These are phyloP conservation scores for Sambucus nigra DNA, from an alignment of 129 eudicot species.

Conservation along the genomic window DNA sequence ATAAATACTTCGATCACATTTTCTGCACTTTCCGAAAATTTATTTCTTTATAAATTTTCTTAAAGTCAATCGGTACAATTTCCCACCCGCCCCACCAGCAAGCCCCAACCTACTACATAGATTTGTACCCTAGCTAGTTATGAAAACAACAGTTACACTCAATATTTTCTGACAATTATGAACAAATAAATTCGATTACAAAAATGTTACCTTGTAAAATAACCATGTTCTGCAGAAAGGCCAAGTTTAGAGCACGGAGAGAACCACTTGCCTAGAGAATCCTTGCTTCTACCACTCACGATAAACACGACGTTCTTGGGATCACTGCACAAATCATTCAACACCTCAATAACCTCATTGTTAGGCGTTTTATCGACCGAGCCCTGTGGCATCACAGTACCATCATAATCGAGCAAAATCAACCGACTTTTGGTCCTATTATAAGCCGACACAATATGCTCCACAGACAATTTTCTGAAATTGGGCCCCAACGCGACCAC, in stretches of 20 bases:
- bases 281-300: conserved; percentile 86
- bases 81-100: too few relatives aligned
- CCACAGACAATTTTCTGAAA: conserved; percentile 70
- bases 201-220: conserved; percentile 46
- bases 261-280: conserved; percentile 58
- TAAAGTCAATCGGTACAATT: too few relatives aligned
- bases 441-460: conserved; percentile 60
- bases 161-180: neutral
- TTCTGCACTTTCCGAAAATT: too few relatives aligned
- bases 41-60: too few relatives aligned
- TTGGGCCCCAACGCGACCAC: conserved; percentile 71
- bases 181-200: neutral
- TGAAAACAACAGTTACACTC: too few relatives aligned
- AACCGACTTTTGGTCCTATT: conserved; percentile 44
- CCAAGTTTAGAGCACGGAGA: conserved; percentile 64
- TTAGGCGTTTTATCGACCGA: conserved; percentile 58
- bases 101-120: too few relatives aligned
- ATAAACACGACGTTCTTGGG: conserved; percentile 77
- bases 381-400: conserved; percentile 67
- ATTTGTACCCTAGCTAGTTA: too few relatives aligned
- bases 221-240: conserved; percentile 84
- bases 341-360: conserved; percentile 31
- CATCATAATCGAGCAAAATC: conserved; percentile 77
- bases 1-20: too few relatives aligned
- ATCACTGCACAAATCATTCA: conserved; percentile 57